Base-by-base conservation (phyloP, 1,284 basidiomycete genomes). In the Puccinia brachypodii region DNA sequence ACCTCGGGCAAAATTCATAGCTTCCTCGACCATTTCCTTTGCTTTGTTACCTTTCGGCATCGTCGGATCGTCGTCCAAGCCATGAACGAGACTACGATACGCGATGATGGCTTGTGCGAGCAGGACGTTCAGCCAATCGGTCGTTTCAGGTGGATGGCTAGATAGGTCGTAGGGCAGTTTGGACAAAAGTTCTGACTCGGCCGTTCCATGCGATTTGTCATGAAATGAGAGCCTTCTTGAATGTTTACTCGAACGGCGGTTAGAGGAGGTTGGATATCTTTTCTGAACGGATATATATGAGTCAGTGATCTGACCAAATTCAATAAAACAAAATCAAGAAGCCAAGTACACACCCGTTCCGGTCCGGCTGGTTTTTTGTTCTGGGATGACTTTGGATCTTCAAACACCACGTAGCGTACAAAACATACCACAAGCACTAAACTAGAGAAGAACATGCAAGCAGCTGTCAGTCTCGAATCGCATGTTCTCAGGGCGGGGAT, bases 111-210 rank as follows among this genome's bases (percentile, higher is more conserved):
- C 88, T 85, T 90, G 89, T 3, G 89, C 89, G 38, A 89, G 85
- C 25, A 90, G 86, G 50, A 90, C 89, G 84, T 90, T 90, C 66
- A 90, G 85, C 89, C 89, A 90, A 83, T 89, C 89, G 38, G 88
- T 85, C 22, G 88, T 87, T 83, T 90, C 89, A 14, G 88, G 85
- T 3, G 88, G 84, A 83, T 90, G 89, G 16, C 87, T 87, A 1
- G 88, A 86, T 83, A 90, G 87, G 82, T 90, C 89, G 84, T 90
- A 90, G 4, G 84, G 85, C 3, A 88, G 87, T 74, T 88, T 88
- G n/a, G 85, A 84, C 31, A 90, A 86, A 9, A 90, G 84, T 1
- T 86, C 82, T 1, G 87, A 83, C 0, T 88, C 83, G 0, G 87
- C 85, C 0, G 87, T 84, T 0, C 88, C 86, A 28, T 87, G 81